These are phyloP conservation scores for Trichoderma sp. DNA, from an alignment of 2,329 filamentous ascomycete species.

Conservation along the genomic window DNA sequence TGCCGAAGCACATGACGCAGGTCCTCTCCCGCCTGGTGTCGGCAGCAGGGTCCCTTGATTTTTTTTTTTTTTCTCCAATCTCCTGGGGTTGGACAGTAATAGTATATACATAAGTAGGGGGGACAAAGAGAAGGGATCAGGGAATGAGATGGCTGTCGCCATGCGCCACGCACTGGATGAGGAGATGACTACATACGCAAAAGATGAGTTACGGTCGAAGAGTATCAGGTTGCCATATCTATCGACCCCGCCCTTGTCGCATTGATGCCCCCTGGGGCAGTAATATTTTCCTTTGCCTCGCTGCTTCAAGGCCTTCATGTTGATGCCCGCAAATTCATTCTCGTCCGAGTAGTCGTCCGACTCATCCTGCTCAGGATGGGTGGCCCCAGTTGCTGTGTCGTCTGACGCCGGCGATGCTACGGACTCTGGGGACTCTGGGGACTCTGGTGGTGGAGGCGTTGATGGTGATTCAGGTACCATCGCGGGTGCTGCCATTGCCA, in stretches of 20 bases:
- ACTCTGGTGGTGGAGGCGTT: constrained; percentile 11
- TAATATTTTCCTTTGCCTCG: constrained; percentile 39
- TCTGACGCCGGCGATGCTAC: background rate
- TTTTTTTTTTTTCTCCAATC: background rate
- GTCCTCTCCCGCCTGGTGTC: background rate
- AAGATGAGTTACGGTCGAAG: constrained; percentile 43
- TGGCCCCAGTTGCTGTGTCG: background rate
- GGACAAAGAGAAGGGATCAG: background rate
- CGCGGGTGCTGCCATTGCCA: background rate
- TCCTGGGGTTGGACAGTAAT: background rate
- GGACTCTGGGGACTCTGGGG: constrained; percentile 23
- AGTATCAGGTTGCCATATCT: constrained; percentile 37
- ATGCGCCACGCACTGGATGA: background rate
- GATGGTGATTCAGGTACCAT: background rate
- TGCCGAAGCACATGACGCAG: constrained; percentile 1
- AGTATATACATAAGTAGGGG: background rate
- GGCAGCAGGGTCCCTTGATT: background rate
- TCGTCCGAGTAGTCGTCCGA: constrained; percentile 37
- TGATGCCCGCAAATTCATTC: constrained; percentile 35
- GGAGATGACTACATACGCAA: constrained; percentile 31
- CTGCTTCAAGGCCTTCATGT: constrained; percentile 40
- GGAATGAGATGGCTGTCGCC: background rate
- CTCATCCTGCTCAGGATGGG: constrained; percentile 22
- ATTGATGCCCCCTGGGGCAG: constrained; percentile 36
- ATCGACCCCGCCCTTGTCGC: constrained; percentile 42